A percentile compares a stretch with the other conserved stretches of the same genome.
Evolutionary conservation across 192 early-diverging fungal species (phyloP).

Genomic region (Rhizophagus clarus): DNA sequence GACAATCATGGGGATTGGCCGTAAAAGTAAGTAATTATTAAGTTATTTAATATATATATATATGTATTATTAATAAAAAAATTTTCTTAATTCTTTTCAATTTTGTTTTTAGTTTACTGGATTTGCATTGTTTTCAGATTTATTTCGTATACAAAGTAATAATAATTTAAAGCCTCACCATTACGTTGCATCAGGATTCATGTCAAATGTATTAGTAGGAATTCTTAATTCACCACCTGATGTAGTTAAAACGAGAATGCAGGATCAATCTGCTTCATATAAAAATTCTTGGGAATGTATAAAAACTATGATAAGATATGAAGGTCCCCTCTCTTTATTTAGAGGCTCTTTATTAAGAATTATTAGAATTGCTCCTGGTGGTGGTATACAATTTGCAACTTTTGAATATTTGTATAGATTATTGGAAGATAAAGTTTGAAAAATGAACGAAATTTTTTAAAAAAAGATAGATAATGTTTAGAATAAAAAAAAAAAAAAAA

Average conservation of each 20-base stretch:
- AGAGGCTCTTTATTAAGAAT: conserved; percentile 42
- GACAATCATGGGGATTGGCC: conserved; percentile 48
- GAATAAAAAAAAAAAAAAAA: neutral
- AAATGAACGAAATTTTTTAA: neutral
- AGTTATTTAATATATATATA: too few relatives aligned
- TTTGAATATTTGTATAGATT: conserved; percentile 20
- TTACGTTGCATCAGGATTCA: conserved; percentile 45
- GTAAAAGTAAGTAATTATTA: neutral
- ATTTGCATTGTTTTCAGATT: conserved; percentile 40
- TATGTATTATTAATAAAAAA: neutral
- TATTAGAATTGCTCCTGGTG: conserved; percentile 44
- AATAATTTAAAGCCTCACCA: conserved; percentile 41
- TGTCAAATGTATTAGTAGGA: conserved; percentile 45
- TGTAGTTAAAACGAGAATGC: conserved; percentile 52
- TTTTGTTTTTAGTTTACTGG: conserved; percentile 36
- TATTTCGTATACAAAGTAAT: conserved; percentile 35
- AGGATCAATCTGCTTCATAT: conserved; percentile 40
- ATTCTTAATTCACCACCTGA: conserved; percentile 48
- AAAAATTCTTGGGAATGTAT: conserved; percentile 39
- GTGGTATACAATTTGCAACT: conserved; percentile 14
- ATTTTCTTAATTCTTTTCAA: neutral
- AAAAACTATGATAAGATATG: conserved; percentile 39
- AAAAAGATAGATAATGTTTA: too few relatives aligned
- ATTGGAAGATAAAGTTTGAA: neutral
- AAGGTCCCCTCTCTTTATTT: conserved; percentile 45